phyloP scores from a whole-genome alignment of 2,329 filamentous ascomycete genomes.

The Diaporthe helianthi region DNA sequence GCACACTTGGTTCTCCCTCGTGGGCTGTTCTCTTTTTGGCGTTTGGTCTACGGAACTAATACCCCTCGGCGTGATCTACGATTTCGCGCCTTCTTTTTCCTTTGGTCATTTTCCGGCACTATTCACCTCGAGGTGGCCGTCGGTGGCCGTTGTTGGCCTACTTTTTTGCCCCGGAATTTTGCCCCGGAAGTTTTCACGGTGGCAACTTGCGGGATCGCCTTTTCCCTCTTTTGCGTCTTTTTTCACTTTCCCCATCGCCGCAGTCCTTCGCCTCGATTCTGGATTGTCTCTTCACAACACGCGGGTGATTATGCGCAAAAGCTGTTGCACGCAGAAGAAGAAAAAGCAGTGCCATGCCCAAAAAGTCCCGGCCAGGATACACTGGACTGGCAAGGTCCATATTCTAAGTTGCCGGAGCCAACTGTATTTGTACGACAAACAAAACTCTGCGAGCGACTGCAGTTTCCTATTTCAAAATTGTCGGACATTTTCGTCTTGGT shows the following conservation, averaged over 20 bases:
- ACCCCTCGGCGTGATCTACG: constrained; percentile 23
- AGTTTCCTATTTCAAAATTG: not conserved
- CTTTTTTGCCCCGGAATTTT: no score
- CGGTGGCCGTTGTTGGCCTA: not conserved
- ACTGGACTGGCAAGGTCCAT: constrained; percentile 4
- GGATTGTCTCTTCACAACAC: not conserved
- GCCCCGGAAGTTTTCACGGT: not conserved
- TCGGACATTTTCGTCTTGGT: not conserved
- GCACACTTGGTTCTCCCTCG: constrained; percentile 1
- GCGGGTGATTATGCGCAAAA: not conserved
- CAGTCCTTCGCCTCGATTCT: not conserved
- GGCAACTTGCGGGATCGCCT: not conserved
- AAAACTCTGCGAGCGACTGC: not conserved
- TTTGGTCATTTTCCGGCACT: not conserved
- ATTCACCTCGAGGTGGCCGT: not conserved
- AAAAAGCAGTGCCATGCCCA: not conserved
- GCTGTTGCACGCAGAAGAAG: not conserved
- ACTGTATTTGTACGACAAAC: constrained; percentile 17
- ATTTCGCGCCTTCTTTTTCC: not conserved
- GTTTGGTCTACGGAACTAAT: constrained; percentile 34
- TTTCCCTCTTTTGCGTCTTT: not conserved
- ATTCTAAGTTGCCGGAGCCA: not conserved
- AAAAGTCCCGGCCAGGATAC: constrained; percentile 4
- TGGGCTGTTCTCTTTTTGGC: constrained; percentile 31
- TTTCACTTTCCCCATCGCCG: not conserved